Base-by-base conservation (phyloP, 192 early-diverging fungal species). In the Coemansia sp. region DNA sequence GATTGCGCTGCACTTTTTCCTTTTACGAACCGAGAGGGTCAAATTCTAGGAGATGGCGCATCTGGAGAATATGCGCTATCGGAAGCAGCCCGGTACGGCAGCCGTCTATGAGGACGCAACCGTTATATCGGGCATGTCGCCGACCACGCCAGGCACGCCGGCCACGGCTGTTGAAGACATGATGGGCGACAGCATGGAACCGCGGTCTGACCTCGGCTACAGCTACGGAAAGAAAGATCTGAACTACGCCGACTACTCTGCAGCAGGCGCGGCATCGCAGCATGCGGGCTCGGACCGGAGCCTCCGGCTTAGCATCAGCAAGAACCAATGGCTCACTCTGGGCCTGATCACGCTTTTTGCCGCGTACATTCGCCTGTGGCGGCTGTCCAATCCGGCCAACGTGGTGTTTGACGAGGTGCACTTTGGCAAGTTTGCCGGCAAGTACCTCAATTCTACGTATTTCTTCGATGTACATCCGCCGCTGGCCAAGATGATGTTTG, bases 391-490 rank as follows among this genome's bases (percentile, higher is more conserved):
- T 57, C 80, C 80, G 2, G 38, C 67, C 38, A 65, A 68, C 56
- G 82, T 82, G 47, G 79, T 82, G 21, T 98, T 98, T 74, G 95
- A 98, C 77, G 96, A 98, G 81, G 96, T 98, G 38, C 96, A 98
- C 60, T 98, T 98, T 83, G 96, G 96, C 61, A 96, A 96, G 62
- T 98, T 96, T 71, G 96, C 95, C 51, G 85, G 86, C 54, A 85
- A 88, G 76, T 98, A 98, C 63, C 82, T 97, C 58, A 88, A 86
- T 47, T 83, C 90, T 19, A 87, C 86, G 5, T 98, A 90, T 71
- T 98, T 88, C 76, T 95, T 98, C 75, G 96, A 98, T 72, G 94
- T 98, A 0, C 96, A 98, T 68, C 96, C 96, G 35, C 94, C 94
- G 14, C 84, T 98, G 25, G 96, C 93, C 50, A 97, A 96, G 67